phyloP scores from a whole-genome alignment of 2,329 filamentous ascomycete species.

The Exutisphaerella laricina region DNA sequence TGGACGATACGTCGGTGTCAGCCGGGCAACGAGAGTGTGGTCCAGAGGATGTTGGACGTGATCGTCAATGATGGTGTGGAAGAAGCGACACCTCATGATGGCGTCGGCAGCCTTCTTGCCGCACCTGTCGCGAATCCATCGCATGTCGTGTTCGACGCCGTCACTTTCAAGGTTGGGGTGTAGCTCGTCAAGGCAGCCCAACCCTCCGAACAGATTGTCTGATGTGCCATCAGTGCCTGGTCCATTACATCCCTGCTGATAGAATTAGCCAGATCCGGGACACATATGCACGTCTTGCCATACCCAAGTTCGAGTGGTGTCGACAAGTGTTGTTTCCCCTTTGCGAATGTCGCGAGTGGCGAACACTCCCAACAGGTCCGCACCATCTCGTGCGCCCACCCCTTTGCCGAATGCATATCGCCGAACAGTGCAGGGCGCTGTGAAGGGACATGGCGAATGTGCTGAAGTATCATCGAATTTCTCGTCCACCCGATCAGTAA shows the following conservation, averaged over 20 bases:
- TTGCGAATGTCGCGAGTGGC: slow-evolving; percentile 19
- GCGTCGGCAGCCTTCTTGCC: slow-evolving; percentile 15
- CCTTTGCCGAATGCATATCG: slow-evolving; percentile 23
- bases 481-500: background rate
- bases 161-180: slow-evolving; percentile 24
- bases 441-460: background rate
- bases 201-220: slow-evolving; percentile 14
- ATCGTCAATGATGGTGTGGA: slow-evolving; percentile 19
- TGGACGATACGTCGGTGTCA: slow-evolving; percentile 25
- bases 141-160: slow-evolving; percentile 16
- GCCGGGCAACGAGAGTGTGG: slow-evolving; percentile 23
- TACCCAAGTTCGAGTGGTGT: slow-evolving; percentile 25
- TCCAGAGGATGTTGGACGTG: slow-evolving; percentile 23
- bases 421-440: slow-evolving; percentile 12
- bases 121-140: slow-evolving; percentile 22
- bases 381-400: slow-evolving; percentile 9
- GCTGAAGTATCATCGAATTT: background rate
- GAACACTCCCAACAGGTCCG: slow-evolving; percentile 28
- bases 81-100: slow-evolving; percentile 20
- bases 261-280: background rate
- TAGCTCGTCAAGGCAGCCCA: slow-evolving; percentile 19
- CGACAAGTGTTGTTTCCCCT: slow-evolving; percentile 19
- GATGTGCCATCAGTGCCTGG: slow-evolving; percentile 9
- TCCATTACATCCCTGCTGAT: slow-evolving; percentile 20
- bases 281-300: too few species aligned